A percentile compares a stretch with the other conserved stretches of the same genome.
Evolutionary conservation across 805 yeast species (phyloP).

Genomic region (Candida hispaniensis): DNA sequence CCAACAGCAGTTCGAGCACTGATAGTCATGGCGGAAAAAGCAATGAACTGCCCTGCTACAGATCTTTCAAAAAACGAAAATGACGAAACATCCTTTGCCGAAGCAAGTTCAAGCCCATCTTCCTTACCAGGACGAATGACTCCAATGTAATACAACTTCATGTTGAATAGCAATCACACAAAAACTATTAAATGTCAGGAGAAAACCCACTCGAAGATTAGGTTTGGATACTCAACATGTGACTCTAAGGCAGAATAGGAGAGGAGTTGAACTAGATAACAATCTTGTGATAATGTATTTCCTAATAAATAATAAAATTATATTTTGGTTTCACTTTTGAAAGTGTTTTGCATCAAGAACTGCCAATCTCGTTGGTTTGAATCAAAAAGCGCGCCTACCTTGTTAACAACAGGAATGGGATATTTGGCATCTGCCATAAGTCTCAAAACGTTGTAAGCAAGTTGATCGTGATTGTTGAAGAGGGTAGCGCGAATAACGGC

Average conservation of each 20-base stretch:
- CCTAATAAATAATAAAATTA: too few species aligned
- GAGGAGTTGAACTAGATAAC: too few species aligned
- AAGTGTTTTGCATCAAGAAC: slow-evolving; percentile 14
- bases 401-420: slow-evolving; percentile 27
- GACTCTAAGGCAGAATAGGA: too few species aligned
- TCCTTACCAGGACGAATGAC: slow-evolving; percentile 53
- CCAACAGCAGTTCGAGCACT: slow-evolving; percentile 80
- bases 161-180: too few species aligned
- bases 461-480: slow-evolving; percentile 19
- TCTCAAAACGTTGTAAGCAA: slow-evolving; percentile 22
- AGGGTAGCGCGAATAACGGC: slow-evolving; percentile 29
- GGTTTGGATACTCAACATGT: too few species aligned
- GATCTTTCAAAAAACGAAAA: slow-evolving; percentile 83
- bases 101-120: slow-evolving; percentile 59
- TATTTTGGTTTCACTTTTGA: slow-evolving; percentile 12
- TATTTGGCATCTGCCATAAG: slow-evolving; percentile 23
- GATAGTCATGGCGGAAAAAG: slow-evolving; percentile 85
- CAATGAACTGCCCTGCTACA: slow-evolving; percentile 84
- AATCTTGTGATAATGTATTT: too few species aligned
- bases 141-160: slow-evolving; percentile 91
- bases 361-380: slow-evolving; percentile 6
- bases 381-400: slow-evolving; percentile 19
- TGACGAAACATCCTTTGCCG: slow-evolving; percentile 71
- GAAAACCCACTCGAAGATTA: too few species aligned
- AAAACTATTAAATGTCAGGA: too few species aligned